These are phyloP conservation scores for Ochetophila trinervis DNA, from an alignment of 306 rosid species.

Conservation along the genomic window DNA sequence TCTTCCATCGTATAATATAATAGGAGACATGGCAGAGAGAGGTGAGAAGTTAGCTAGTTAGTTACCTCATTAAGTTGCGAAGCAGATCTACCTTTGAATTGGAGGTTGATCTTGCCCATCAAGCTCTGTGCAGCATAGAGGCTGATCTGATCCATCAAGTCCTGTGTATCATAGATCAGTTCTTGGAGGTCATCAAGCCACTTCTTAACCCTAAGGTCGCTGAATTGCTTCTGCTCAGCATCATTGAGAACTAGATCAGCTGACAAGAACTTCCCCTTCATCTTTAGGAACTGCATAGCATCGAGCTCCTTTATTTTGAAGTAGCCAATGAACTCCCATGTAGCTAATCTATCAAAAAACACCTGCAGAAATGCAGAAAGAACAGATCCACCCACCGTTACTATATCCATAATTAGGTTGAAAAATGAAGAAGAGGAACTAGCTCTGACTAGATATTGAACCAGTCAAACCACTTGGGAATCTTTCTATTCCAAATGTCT, in stretches of 20 bases:
- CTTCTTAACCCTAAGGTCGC: not conserved
- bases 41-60: too few species aligned
- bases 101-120: too few species aligned
- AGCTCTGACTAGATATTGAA: too few species aligned
- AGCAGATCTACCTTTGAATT: too few species aligned
- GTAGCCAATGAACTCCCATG: not conserved
- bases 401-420: conserved; percentile 9
- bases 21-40: too few species aligned
- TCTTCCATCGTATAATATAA: too few species aligned
- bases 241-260: conserved; percentile 8
- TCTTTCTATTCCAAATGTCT: too few species aligned
- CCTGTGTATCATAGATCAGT: conserved; percentile 3
- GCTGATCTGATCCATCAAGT: conserved; percentile 14
- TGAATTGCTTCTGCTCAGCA: conserved; percentile 21
- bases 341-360: conserved; percentile 12
- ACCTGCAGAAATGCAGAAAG: conserved; percentile 15
- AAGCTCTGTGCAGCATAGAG: too few species aligned
- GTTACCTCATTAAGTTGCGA: too few species aligned
- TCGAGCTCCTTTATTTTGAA: not conserved
- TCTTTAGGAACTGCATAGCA: not conserved
- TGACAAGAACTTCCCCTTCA: not conserved
- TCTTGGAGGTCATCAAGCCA: conserved; percentile 24
- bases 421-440: too few species aligned
- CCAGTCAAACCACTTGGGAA: too few species aligned
- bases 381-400: conserved; percentile 6